phyloP scores from a whole-genome alignment of 805 yeast genomes.

The Candida ascalaphidarum region DNA sequence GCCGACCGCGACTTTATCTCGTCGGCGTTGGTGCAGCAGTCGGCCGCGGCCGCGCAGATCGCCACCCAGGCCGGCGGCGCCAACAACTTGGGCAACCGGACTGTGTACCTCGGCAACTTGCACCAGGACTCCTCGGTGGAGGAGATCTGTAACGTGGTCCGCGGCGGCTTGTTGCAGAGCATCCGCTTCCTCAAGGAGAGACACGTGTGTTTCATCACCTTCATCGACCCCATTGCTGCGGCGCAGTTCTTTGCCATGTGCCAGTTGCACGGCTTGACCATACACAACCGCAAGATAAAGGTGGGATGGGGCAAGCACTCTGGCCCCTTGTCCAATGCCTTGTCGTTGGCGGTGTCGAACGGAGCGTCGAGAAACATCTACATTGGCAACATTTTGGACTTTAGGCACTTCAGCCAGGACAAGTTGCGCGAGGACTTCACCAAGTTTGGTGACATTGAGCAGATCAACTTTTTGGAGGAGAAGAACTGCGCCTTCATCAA shows the following conservation, averaged over 20 bases:
- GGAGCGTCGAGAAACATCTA: slow-evolving; percentile 94
- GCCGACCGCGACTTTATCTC: slow-evolving; percentile 60
- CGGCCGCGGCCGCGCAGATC: slow-evolving; percentile 96
- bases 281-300: slow-evolving; percentile 78
- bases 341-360: slow-evolving; percentile 81
- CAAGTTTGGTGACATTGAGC: slow-evolving; percentile 91
- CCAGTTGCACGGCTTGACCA: slow-evolving; percentile 78
- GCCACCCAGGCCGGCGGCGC: slow-evolving; percentile 94
- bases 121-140: slow-evolving; percentile 85
- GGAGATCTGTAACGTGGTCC: slow-evolving; percentile 90
- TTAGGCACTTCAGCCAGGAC: slow-evolving; percentile 42
- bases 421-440: slow-evolving; percentile 67
- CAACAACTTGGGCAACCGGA: slow-evolving; percentile 84
- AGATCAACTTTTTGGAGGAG: slow-evolving; percentile 77
- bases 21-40: slow-evolving; percentile 78
- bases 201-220: slow-evolving; percentile 90
- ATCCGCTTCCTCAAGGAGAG: slow-evolving; percentile 75
- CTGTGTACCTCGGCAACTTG: slow-evolving; percentile 83
- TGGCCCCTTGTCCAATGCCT: slow-evolving; percentile 81
- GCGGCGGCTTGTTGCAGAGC: slow-evolving; percentile 88
- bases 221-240: slow-evolving; percentile 94
- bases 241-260: slow-evolving; percentile 96
- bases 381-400: slow-evolving; percentile 57
- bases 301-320: slow-evolving; percentile 98
- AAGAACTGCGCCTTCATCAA: slow-evolving; percentile 87